Evolutionary conservation across 2,329 filamentous ascomycete species (phyloP).

Genomic region (Monosporascus sp.): DNA sequence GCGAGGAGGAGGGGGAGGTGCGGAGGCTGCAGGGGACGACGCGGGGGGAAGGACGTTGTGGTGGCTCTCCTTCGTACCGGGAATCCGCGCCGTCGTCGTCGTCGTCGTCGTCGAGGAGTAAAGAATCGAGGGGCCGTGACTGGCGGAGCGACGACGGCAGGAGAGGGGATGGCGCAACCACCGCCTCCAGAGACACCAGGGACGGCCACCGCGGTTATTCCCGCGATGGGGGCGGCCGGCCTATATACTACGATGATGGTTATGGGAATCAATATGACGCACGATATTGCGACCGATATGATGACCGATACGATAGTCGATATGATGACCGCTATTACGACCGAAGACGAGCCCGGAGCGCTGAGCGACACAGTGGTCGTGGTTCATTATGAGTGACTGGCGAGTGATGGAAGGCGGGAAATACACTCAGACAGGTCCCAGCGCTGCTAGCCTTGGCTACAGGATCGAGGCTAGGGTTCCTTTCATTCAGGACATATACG

Average conservation of each 20-base stretch:
- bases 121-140: too few species aligned
- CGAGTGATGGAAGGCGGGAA: background rate
- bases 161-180: background rate
- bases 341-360: constrained; percentile 3
- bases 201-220: constrained; percentile 1
- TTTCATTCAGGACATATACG: too few species aligned
- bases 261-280: background rate
- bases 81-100: background rate
- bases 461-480: too few species aligned
- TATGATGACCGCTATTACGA: constrained; percentile 12
- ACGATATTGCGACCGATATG: constrained; percentile 12
- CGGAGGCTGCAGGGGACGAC: constrained; percentile 2
- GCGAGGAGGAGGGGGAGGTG: constrained; percentile 8
- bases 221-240: background rate
- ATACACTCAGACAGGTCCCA: background rate
- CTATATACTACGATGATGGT: background rate
- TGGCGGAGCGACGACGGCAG: background rate
- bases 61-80: too few species aligned
- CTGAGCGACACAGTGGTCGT: constrained; percentile 15
- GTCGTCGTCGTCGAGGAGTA: background rate
- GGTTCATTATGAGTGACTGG: constrained; percentile 17
- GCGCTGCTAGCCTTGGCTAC: background rate
- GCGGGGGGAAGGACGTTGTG: background rate
- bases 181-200: background rate
- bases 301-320: constrained; percentile 5